Evolutionary conservation across 108 stramenopile genomes (phyloP), one percentile per base, ranked within the genome.

Genomic region (Conticribra weissflogii): DNA sequence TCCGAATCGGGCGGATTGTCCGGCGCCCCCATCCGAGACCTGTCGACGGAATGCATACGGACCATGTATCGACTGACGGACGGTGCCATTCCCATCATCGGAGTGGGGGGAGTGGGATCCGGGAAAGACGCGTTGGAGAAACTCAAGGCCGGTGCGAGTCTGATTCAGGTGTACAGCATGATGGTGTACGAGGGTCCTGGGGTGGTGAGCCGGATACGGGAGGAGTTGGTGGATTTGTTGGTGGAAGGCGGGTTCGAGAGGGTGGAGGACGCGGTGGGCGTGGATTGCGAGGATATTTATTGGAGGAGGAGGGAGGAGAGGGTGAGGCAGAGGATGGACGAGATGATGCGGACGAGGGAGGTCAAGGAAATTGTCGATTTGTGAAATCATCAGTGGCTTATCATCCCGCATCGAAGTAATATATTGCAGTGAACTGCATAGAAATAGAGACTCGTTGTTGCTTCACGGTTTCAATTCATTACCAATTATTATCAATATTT

Each of bases 111-210:
- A 3, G 78, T 98, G 8, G 83, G 76, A 7, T 84, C 82, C 21
- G 97, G 88, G 0, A 52, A 83, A 23, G 96, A 98, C 71, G 97
- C 85, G 2, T 98, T 87, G 50, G 98, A 97, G 17, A 98, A 97
- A 73, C 63, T 98, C 2, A 79, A 78, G 21, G 97, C 98, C 15
- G 98, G 98, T 3, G 98, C 98, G 0, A 88, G 85, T 7, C 56
- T 97, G 24, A 89, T 98, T 22, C 95, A 98, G 83, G 65, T 98
- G 3, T 98, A 98, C 79, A 87, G 83, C 45, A 73, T 87, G 56
- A 86, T 98, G 83, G 90, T 90, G 7, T 97, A 96, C 78, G 73
- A 85, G 56, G 98, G 98, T 0, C 93, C 96, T 7, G 95, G 96
- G 22, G 57, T 94, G 19, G 88, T 97, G 34, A 79, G 72, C 49